Evolutionary conservation across 2,329 filamentous ascomycete genomes (phyloP), one percentile per base, ranked within the genome.

Genomic region (Hymenoscyphus linearis): DNA sequence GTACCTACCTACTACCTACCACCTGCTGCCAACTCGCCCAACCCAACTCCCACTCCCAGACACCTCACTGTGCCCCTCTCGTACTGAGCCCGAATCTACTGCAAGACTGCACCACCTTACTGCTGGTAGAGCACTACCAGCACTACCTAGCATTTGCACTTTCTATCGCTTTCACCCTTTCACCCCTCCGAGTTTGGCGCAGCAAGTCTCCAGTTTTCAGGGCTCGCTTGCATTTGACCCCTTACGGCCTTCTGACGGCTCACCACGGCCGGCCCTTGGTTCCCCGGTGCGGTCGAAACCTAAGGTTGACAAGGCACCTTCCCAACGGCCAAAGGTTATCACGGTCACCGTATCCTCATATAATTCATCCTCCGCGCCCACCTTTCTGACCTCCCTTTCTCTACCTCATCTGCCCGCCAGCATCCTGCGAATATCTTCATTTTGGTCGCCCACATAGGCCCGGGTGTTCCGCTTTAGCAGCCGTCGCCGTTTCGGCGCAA

Each of bases 401-500:
- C 40, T 37, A 35, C 37, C 31, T 27, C 50, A 64, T 60, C 54
- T 56, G 58, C 58, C 55, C 63, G 50, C 58, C 67, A 64, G 62
- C 55, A 47, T 22, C 63, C 62, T 66, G 61, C 62, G 61, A 63
- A 60, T 57, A 62, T 60, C 63, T 66, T 62, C 63, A 68, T 70
- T 67, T 70, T 72, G 70, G 70, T 70, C 65, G 68, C 68, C 67
- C 63, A 68, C 61, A 68, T 65, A 67, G 68, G 64, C 64, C 64
- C 58, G 71, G 55, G 70, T 70, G 70, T 68, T 69, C 68, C 65
- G 70, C 70, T 70, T 63, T 63, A 68, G 64, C 65, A 71, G 71
- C 70, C 69, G 69, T 70, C 70, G 69, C 70, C 71, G 64, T 70
- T 68, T 64, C 67, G 70, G 71, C 69, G 70, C 67, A 71, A 71